A percentile compares a stretch with the other conserved stretches of the same genome.
Conservation (phyloP, 129 eudicot genomes). For the Flaveria brownii region DNA sequence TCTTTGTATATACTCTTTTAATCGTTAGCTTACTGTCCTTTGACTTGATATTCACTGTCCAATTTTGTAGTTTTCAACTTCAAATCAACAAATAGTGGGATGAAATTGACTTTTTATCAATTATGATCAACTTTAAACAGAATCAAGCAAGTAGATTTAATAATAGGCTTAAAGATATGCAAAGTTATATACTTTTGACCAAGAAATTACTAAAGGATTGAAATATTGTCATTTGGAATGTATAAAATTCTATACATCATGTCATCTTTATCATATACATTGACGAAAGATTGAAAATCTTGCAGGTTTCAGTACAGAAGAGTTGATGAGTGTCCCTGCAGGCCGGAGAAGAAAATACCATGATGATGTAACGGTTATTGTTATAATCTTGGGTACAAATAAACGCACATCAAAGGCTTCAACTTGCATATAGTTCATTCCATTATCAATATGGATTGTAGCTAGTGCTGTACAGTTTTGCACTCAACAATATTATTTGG, state of each 20-base stretch:
- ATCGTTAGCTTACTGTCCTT: slow-evolving; percentile 2
- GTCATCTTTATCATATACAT: not conserved
- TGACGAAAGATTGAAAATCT: not conserved
- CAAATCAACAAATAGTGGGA: not conserved
- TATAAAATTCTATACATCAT: not conserved
- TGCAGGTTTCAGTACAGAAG: slow-evolving; percentile 88
- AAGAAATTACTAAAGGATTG: slow-evolving; percentile 10
- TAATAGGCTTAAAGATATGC: not conserved
- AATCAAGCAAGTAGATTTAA: slow-evolving; percentile 5
- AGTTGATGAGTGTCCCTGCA: slow-evolving; percentile 79
- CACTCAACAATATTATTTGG: slow-evolving; percentile 17
- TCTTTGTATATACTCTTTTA: not conserved
- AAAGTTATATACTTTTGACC: slow-evolving; percentile 21
- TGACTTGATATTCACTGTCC: no score
- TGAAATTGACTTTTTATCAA: not conserved
- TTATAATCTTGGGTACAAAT: slow-evolving; percentile 70
- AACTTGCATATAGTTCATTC: slow-evolving; percentile 54
- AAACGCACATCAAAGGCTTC: slow-evolving; percentile 92
- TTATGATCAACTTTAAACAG: not conserved
- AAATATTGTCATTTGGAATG: not conserved
- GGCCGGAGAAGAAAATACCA: slow-evolving; percentile 94
- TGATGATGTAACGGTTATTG: slow-evolving; percentile 89
- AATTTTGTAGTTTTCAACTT: no score
- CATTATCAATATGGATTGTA: slow-evolving; percentile 13
- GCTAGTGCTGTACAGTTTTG: slow-evolving; percentile 42